A percentile compares a stretch with the other conserved stretches of the same genome.
These are phyloP conservation scores for Wallacemonas sp. DNA, from an alignment of 208 protist species.

Conservation along the genomic window DNA sequence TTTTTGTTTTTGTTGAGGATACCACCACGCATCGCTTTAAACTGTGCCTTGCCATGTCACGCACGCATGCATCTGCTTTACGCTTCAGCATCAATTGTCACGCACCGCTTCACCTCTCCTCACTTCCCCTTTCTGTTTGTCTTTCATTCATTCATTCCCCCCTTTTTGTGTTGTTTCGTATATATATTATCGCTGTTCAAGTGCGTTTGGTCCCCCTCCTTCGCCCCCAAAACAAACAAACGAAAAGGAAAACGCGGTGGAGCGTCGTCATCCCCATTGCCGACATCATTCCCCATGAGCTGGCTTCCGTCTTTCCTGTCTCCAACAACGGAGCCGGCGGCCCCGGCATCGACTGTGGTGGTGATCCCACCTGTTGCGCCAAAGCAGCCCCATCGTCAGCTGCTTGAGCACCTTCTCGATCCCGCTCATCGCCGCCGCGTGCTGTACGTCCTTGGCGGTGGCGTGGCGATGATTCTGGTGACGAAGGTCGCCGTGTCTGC, in stretches of 20 bases:
- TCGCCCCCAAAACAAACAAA: background rate
- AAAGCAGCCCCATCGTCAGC: conserved; percentile 7
- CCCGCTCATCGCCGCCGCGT: background rate
- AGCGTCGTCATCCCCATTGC: background rate
- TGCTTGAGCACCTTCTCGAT: conserved; percentile 7
- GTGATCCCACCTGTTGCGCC: background rate
- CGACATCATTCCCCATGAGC: background rate
- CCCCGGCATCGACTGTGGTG: background rate
- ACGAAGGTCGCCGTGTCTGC: background rate
- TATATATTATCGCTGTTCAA: no score
- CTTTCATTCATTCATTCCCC: no score
- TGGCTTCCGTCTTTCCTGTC: conserved; percentile 6
- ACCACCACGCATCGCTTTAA: no score
- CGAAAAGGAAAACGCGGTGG: background rate
- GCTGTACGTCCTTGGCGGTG: background rate
- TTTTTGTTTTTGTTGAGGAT: no score
- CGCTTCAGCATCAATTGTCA: no score
- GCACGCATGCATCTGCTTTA: background rate
- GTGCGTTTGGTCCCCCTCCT: no score
- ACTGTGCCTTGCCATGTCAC: no score
- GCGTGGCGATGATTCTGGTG: background rate
- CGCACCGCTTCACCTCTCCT: background rate
- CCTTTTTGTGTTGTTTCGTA: no score
- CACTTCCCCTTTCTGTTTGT: background rate
- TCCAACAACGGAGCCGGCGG: background rate